Percentiles rank a stretch among this genome's conserved stretches.
These are phyloP conservation scores for Dendrobium officinale DNA, from an alignment of 106 monocot genomes.

Conservation along the genomic window DNA sequence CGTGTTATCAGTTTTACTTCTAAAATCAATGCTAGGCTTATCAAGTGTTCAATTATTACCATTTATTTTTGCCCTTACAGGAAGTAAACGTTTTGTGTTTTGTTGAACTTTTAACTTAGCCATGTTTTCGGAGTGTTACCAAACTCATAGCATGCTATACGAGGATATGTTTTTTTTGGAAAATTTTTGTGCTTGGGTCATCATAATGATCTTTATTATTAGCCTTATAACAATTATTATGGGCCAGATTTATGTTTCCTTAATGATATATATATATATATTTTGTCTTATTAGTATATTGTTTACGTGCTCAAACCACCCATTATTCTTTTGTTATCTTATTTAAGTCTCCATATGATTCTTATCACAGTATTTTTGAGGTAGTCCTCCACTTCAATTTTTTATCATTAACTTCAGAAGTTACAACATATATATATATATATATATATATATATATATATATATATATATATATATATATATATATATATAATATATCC, in stretches of 20 bases:
- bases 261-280: background rate
- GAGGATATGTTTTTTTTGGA: background rate
- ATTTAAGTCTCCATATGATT: background rate
- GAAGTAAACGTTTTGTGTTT: no score
- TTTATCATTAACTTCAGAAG: background rate
- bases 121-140: background rate
- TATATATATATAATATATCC: background rate
- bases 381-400: background rate
- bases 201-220: background rate
- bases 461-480: background rate
- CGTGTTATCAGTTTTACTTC: background rate
- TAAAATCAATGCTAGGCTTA: background rate
- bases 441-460: background rate
- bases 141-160: background rate
- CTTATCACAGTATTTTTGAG: background rate
- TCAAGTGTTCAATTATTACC: background rate
- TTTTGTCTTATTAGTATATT: background rate
- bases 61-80: background rate
- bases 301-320: background rate
- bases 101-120: background rate
- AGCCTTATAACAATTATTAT: background rate
- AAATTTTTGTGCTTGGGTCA: background rate
- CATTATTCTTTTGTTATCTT: background rate
- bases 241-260: background rate
- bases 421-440: background rate